These are phyloP conservation scores for Tieghemiomyces parasiticus DNA, from an alignment of 192 early-diverging fungal species.

Conservation along the genomic window DNA sequence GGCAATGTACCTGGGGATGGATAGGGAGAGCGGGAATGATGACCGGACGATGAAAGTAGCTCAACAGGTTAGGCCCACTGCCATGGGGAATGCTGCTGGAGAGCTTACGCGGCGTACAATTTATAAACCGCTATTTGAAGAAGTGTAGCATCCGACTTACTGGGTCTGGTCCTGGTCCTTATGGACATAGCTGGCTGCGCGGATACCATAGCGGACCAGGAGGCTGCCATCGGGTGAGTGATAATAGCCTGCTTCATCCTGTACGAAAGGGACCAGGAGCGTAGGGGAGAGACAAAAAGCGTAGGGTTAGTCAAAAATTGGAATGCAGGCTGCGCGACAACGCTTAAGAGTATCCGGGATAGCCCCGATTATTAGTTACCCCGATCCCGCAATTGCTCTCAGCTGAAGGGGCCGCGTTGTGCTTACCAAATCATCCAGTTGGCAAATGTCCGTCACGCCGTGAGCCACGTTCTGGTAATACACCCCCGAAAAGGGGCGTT, in stretches of 20 bases:
- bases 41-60: too few relatives aligned
- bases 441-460: neutral
- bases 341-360: neutral
- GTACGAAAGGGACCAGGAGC: too few relatives aligned
- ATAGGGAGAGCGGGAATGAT: too few relatives aligned
- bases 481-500: neutral
- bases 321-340: neutral
- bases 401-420: neutral
- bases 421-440: neutral
- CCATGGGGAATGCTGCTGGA: too few relatives aligned
- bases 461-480: neutral
- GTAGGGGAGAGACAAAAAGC: neutral
- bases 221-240: conserved; percentile 3
- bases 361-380: neutral
- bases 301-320: neutral
- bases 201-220: neutral
- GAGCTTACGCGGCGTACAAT: too few relatives aligned
- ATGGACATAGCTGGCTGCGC: neutral
- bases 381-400: neutral
- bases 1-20: too few relatives aligned
- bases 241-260: neutral
- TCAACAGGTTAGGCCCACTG: too few relatives aligned
- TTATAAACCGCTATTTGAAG: too few relatives aligned
- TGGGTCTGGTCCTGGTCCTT: conserved; percentile 11
- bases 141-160: too few relatives aligned